phyloP scores from a whole-genome alignment of 2,329 filamentous ascomycete genomes.

The Colletotrichum sp. region DNA sequence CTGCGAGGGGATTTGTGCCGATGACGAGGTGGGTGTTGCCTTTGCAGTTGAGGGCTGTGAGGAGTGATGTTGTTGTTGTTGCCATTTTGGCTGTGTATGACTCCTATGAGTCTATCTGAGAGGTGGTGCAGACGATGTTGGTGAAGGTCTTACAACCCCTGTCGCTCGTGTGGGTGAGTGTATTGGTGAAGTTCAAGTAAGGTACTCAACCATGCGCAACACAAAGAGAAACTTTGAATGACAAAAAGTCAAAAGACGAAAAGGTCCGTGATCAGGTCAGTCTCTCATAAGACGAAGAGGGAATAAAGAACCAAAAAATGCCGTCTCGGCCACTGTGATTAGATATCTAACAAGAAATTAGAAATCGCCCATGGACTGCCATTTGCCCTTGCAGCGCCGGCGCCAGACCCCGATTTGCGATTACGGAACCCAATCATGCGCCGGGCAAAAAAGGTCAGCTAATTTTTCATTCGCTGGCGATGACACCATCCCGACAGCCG shows the following conservation, averaged over 20 bases:
- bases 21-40: slow-evolving; percentile 83
- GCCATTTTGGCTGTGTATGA: not conserved
- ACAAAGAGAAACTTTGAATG: not conserved
- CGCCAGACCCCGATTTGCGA: not conserved
- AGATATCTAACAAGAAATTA: not conserved
- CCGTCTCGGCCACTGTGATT: not conserved
- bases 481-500: slow-evolving; percentile 24
- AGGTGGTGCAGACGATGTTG: not conserved
- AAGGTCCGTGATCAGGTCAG: not conserved
- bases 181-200: not conserved
- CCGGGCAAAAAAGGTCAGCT: slow-evolving; percentile 7
- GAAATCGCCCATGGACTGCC: not conserved
- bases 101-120: not conserved
- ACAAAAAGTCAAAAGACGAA: not conserved
- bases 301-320: not conserved
- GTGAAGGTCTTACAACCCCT: not conserved
- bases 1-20: slow-evolving; percentile 87
- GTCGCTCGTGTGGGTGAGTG: not conserved
- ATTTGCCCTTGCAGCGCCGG: not conserved
- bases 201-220: not conserved
- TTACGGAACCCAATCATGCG: slow-evolving; percentile 12
- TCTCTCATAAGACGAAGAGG: not conserved
- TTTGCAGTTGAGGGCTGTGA: slow-evolving; percentile 74
- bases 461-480: slow-evolving; percentile 20
- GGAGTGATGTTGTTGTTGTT: slow-evolving; percentile 53